phyloP scores from a whole-genome alignment of 768 basidiomycete species.

The Clitopilus hobsonii region DNA sequence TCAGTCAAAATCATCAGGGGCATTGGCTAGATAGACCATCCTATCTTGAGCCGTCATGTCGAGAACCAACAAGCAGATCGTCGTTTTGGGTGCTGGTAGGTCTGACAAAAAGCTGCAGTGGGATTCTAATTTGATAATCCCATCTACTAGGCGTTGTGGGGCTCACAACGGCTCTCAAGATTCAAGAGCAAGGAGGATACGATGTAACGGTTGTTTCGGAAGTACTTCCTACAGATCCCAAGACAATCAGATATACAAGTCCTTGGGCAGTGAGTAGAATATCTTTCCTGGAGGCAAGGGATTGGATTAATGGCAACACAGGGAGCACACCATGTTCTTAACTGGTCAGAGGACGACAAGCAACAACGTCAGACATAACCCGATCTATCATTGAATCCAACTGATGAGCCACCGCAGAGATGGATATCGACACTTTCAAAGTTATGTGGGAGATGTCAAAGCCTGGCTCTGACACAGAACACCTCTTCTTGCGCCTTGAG shows the following conservation, averaged over 20 bases:
- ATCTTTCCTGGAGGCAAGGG: neutral
- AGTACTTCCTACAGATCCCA: conserved; percentile 65
- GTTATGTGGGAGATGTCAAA: conserved; percentile 70
- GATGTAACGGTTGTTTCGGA: conserved; percentile 70
- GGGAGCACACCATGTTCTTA: conserved; percentile 80
- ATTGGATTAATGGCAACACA: conserved; percentile 20
- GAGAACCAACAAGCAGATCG: conserved; percentile 6
- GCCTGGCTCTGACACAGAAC: conserved; percentile 48
- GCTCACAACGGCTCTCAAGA: conserved; percentile 66
- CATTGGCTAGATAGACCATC: neutral
- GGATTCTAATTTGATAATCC: neutral
- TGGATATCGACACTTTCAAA: conserved; percentile 73
- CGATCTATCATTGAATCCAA: neutral
- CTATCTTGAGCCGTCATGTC: neutral
- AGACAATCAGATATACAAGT: conserved; percentile 73
- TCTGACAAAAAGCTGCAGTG: neutral
- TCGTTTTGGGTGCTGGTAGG: conserved; percentile 19
- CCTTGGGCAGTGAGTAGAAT: conserved; percentile 67
- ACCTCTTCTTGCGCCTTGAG: conserved; percentile 57
- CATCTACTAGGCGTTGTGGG: conserved; percentile 62
- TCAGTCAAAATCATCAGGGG: neutral
- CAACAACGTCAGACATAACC: conserved; percentile 43
- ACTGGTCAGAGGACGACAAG: conserved; percentile 42
- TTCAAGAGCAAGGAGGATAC: conserved; percentile 61
- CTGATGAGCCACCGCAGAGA: conserved; percentile 31